Base-by-base conservation (phyloP, 1,284 basidiomycete genomes). In the Sanghuangporus weigelae region DNA sequence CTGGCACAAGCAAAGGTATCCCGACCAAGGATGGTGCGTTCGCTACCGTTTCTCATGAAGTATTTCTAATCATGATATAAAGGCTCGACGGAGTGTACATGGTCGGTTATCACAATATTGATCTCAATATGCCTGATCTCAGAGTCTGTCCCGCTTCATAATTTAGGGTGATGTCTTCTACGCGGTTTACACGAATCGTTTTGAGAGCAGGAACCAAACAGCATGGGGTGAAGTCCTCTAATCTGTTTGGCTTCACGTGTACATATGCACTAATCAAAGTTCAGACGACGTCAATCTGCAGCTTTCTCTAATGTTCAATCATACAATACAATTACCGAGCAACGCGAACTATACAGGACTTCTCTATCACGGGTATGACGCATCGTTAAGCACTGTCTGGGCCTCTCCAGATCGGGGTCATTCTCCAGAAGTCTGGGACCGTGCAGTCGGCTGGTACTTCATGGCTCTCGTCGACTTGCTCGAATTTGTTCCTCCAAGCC, bases 341-440 rank as follows among this genome's bases (percentile, higher is more conserved):
- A 6, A 39, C n/a, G 56, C 39, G 26, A 73, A 73, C 48, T 66
- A 46, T 19, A 74, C 74, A 0, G 77, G 77, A 19, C 73, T 82
- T 4, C 70, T 83, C 54, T 81, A 81, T 67, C 81, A 82, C 67
- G 81, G 81, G n/a, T 82, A 82, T 68, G 79, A 81, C 68, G 76
- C 71, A 64, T 78, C 78, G 2, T 72, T 78, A 65, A 75, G 70
- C 38, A 72, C 76, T 5, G 67, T 73, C 10, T 83, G 80, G 81
- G 79, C 80, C 5, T 75, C 75, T 12, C 64, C 77, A 0, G 78
- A 79, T 67, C 75, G 79, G 5, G 81, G 81, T 0, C 79, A 79
- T 61, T 78, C 76, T n/a, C 78, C 79, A 5, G 77, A 81, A 63
- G 75, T 81, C 14, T 82, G 81, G 80, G 76, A 77, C 61, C 76